Conservation (phyloP, 2,329 filamentous ascomycete species). For the Annulohypoxylon truncatum region DNA sequence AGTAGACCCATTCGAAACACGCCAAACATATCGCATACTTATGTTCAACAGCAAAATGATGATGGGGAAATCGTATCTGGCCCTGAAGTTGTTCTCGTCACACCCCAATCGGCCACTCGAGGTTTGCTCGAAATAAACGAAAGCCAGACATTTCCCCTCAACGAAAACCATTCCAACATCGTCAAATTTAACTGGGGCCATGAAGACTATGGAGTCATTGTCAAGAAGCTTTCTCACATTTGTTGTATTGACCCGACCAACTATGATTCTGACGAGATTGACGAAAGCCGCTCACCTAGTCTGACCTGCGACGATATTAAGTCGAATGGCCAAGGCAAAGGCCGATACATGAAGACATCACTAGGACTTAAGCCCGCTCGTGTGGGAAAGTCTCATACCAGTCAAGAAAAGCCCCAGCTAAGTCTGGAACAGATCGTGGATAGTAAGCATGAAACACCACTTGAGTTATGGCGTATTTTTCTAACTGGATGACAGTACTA, state of each 20-base stretch:
- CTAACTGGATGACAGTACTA: background rate
- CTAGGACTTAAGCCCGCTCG: background rate
- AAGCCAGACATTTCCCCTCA: background rate
- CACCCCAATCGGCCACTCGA: background rate
- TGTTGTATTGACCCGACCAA: background rate
- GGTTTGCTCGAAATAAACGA: background rate
- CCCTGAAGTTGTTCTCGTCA: background rate
- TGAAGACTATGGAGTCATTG: background rate
- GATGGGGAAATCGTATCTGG: background rate
- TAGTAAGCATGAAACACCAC: background rate
- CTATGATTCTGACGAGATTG: background rate
- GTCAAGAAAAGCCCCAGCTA: background rate
- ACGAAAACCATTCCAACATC: slow-evolving; percentile 3
- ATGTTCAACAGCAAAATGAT: background rate
- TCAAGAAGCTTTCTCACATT: background rate
- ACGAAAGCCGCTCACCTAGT: background rate
- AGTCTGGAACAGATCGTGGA: background rate
- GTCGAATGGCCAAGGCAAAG: background rate
- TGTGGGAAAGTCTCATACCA: background rate
- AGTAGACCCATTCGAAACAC: background rate
- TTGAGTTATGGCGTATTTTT: background rate
- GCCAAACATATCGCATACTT: background rate
- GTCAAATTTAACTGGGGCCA: background rate
- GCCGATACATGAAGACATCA: background rate
- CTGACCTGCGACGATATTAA: background rate